Evolutionary conservation across 805 yeast species (phyloP).

Genomic region (Tanozyma kutaoensis): DNA sequence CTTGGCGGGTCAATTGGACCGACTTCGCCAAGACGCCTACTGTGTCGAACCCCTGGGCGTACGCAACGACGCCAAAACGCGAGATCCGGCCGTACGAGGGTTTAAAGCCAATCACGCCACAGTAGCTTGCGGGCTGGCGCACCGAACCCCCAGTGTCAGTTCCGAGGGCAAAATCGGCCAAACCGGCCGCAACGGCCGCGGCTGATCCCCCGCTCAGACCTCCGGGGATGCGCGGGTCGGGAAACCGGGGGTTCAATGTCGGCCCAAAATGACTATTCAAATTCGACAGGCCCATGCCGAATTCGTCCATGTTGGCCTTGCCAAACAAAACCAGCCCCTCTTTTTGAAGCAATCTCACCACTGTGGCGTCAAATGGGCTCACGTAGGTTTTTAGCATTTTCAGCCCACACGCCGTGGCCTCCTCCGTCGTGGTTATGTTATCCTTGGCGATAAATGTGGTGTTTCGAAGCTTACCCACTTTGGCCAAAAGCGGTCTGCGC

Average conservation of each 20-base stretch:
- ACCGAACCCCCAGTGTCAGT: constrained; percentile 98
- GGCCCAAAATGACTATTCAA: constrained; percentile 44
- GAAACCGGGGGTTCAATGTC: constrained; percentile 32
- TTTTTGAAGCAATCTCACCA: constrained; percentile 35
- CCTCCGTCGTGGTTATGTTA: constrained; percentile 51
- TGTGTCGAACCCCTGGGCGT: constrained; percentile 90
- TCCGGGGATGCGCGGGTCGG: constrained; percentile 35
- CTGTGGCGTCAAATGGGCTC: constrained; percentile 80
- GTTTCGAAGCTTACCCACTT: too few species aligned
- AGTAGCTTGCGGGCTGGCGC: constrained; percentile 81
- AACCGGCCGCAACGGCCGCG: constrained; percentile 68
- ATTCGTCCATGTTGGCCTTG: constrained; percentile 88
- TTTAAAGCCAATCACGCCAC: constrained; percentile 77
- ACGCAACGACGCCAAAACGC: constrained; percentile 83
- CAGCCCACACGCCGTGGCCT: constrained; percentile 75
- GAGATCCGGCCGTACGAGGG: constrained; percentile 90
- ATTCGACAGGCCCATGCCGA: constrained; percentile 89
- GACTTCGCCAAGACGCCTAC: constrained; percentile 68
- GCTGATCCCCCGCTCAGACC: constrained; percentile 98
- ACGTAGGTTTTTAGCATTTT: constrained; percentile 39
- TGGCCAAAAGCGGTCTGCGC: too few species aligned
- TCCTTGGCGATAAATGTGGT: constrained; percentile 54
- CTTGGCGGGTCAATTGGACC: constrained; percentile 28
- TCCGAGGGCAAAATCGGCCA: constrained; percentile 71
- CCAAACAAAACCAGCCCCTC: constrained; percentile 51